phyloP scores from a whole-genome alignment of 163 green algal species.

The Scenedesmus sp. region DNA sequence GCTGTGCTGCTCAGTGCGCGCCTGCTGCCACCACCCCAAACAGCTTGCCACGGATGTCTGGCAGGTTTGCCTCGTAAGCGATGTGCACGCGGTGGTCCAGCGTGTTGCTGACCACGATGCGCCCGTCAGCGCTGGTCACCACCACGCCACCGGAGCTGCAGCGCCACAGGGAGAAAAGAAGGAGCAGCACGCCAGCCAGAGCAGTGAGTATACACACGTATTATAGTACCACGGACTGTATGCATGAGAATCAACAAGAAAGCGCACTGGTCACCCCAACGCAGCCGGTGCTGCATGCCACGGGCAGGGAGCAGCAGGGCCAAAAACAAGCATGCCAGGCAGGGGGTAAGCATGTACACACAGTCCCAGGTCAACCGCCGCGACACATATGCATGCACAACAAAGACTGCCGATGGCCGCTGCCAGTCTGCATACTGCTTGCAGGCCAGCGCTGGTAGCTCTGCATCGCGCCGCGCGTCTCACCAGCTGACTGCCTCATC shows the following conservation, averaged over 20 bases:
- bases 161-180: neutral
- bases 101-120: constrained; percentile 95
- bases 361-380: no score
- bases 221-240: no score
- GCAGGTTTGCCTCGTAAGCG: constrained; percentile 89
- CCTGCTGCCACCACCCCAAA: constrained; percentile 72
- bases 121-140: constrained; percentile 84
- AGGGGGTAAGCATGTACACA: no score
- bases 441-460: neutral
- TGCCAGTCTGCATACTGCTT: neutral
- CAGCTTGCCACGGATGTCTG: constrained; percentile 81
- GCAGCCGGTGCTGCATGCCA: no score
- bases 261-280: no score
- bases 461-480: constrained; percentile 11
- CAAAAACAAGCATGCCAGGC: no score
- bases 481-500: constrained; percentile 57
- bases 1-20: constrained; percentile 47
- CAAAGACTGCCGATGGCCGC: no score
- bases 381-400: no score
- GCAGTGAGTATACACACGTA: neutral
- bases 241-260: no score
- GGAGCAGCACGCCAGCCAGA: neutral
- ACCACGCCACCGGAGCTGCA: constrained; percentile 89
- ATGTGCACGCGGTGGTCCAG: constrained; percentile 96
- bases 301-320: no score